phyloP scores from a whole-genome alignment of 768 basidiomycete genomes.

The Lentinula boryana region DNA sequence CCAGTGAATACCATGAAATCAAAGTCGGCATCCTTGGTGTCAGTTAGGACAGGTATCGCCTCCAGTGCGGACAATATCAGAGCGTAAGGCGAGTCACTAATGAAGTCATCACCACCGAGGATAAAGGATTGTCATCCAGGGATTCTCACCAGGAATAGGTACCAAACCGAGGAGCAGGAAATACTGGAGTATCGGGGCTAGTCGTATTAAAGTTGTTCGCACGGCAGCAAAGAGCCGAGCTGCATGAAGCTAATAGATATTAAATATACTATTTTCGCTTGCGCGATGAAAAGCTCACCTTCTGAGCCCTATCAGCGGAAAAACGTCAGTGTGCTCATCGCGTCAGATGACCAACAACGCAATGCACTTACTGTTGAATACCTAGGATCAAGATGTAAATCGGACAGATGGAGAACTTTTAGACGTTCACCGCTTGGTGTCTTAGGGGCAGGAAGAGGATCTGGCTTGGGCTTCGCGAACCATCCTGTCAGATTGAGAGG shows the following conservation, averaged over 20 bases:
- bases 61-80: constrained; percentile 55
- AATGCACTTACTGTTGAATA: constrained; percentile 10
- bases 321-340: not conserved
- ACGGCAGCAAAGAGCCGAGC: constrained; percentile 62
- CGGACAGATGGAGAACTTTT: constrained; percentile 73
- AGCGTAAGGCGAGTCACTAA: constrained; percentile 58
- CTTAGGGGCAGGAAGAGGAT: constrained; percentile 52
- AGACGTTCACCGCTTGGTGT: constrained; percentile 57
- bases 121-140: not conserved
- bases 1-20: constrained; percentile 66
- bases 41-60: constrained; percentile 62
- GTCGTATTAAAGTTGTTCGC: constrained; percentile 39
- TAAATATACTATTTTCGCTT: not conserved
- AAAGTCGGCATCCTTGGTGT: constrained; percentile 55
- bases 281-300: not conserved
- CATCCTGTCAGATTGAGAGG: constrained; percentile 60
- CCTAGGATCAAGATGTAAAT: constrained; percentile 75
- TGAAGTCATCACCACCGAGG: not conserved
- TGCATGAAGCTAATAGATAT: constrained; percentile 68
- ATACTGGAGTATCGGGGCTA: constrained; percentile 44
- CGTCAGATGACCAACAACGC: not conserved
- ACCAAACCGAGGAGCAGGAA: constrained; percentile 66
- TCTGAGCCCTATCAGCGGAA: constrained; percentile 17
- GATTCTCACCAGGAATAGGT: constrained; percentile 46
- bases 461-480: constrained; percentile 76